These are phyloP conservation scores for Metschnikowia anglica DNA, from an alignment of 805 yeast species.

Conservation along the genomic window DNA sequence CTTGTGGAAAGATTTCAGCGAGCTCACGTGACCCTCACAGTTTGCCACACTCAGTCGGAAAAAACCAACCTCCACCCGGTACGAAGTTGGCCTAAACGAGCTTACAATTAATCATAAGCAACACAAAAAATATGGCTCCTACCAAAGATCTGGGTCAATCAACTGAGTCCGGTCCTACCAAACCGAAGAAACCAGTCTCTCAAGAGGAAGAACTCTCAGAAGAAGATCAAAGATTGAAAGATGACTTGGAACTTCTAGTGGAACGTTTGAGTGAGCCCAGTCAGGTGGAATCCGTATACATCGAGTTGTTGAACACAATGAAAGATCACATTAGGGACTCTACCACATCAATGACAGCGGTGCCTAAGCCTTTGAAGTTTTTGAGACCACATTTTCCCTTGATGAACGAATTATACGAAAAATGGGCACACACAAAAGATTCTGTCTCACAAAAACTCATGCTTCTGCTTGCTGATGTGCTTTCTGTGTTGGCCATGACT, in stretches of 20 bases:
- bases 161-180: constrained; percentile 21
- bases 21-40: constrained; percentile 8
- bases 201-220: constrained; percentile 86
- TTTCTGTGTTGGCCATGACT: constrained; percentile 94
- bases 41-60: constrained; percentile 9
- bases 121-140: constrained; percentile 33
- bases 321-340: constrained; percentile 83
- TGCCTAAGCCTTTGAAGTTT: constrained; percentile 96
- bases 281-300: constrained; percentile 46
- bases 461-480: constrained; percentile 73
- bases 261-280: constrained; percentile 66
- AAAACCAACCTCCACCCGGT: constrained; percentile 5
- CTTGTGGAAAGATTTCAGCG: no score
- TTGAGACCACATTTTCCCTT: constrained; percentile 80
- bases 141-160: constrained; percentile 26
- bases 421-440: constrained; percentile 50
- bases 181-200: constrained; percentile 26
- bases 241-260: constrained; percentile 82
- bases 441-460: constrained; percentile 39
- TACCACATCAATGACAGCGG: constrained; percentile 98
- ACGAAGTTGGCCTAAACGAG: neutral
- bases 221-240: constrained; percentile 86
- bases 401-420: constrained; percentile 62
- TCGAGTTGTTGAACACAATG: constrained; percentile 62
- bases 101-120: neutral